Evolutionary conservation across 1,284 basidiomycete genomes (phyloP).

Genomic region (Apiotrichum veenhuisii): DNA sequence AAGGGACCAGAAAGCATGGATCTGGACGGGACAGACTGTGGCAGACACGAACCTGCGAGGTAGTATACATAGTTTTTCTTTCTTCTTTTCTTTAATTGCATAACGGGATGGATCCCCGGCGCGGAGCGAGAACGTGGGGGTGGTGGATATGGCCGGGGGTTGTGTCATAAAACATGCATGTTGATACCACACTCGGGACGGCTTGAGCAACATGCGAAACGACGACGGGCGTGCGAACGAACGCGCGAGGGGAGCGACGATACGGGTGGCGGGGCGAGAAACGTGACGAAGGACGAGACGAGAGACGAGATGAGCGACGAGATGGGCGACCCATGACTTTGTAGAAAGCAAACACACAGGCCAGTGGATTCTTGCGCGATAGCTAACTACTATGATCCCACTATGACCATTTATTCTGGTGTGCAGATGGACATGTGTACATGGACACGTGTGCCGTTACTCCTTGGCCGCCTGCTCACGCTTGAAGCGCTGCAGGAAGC

Average conservation of each 20-base stretch:
- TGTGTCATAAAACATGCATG: constrained; percentile 7
- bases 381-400: no score
- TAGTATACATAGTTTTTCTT: not conserved
- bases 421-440: no score
- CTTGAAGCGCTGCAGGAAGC: constrained; percentile 31
- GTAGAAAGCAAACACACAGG: no score
- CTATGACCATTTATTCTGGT: no score
- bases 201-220: not conserved
- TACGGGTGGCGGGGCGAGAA: no score
- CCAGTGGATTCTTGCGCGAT: no score
- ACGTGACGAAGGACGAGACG: no score
- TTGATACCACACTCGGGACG: constrained; percentile 1
- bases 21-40: not conserved
- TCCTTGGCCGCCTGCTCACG: constrained; percentile 3
- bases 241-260: no score
- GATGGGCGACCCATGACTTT: no score
- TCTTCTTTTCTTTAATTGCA: not conserved
- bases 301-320: no score
- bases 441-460: not conserved
- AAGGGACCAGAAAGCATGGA: no score
- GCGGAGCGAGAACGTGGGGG: not conserved
- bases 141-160: not conserved
- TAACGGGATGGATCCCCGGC: not conserved
- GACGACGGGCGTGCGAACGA: no score
- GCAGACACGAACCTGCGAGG: not conserved